Evolutionary conservation across 805 yeast species (phyloP), one percentile per base, ranked within the genome.

Genomic region (Nakazawaea holstii): DNA sequence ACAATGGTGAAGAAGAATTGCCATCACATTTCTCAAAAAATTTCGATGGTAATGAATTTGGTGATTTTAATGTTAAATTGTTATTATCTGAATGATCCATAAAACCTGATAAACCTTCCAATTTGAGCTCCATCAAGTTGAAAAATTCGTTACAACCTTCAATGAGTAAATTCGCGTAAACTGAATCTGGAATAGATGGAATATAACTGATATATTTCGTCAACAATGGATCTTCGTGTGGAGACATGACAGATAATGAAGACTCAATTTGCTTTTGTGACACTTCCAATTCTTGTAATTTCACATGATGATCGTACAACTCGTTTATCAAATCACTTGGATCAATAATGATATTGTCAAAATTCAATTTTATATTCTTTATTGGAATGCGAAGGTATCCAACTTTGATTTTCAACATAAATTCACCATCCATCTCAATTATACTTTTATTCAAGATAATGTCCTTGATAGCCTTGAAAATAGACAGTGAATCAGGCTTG

Each of bases 241-340:
- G 8, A 10, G 45, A 42, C 8, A n/a, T 42, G n/a, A 42, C 26
- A 33, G 17, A 24, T 5, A 42, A n/a, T 7, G 45, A 42, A 6
- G 48, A 14, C 4, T 28, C 33, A 15, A 45, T 39, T n/a, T 15
- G 20, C 14, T 28, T 35, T 17, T 39, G 6, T 8, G 26, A 8
- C 10, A 45, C 27, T 11, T 10, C 20, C 17, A 45, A 8, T 8
- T 24, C 10, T 11, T 45, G 43, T 17, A 39, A 27, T 6, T 13
- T 10, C 28, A 45, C 14, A 8, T n/a, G 9, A 33, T 39, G 43
- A 28, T 13, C 30, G 10, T 39, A 45, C 15, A 39, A 11, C 15
- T 45, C 48, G n/a, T 45, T 39, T n/a, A 45, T 26, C 30, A 45
- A 27, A 10, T 39, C 48, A 20, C 30, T 39, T 13, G 48, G 48